Percentiles rank a stretch among this genome's conserved stretches.
Conservation (phyloP, 2,329 filamentous ascomycete species). For the Bipolaris zeicola region DNA sequence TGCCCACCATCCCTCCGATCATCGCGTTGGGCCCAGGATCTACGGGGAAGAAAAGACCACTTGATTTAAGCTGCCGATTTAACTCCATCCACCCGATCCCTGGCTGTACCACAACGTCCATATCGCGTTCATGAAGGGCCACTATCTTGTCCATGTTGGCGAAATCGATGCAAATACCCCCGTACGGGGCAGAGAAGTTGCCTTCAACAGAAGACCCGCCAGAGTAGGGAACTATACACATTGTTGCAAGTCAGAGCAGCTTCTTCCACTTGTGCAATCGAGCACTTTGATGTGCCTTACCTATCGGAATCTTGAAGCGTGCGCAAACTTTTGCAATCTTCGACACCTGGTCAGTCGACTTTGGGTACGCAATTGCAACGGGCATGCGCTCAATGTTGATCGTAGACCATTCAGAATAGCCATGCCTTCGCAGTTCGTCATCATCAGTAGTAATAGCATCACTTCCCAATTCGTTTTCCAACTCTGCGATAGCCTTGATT, state of each 20-base stretch:
- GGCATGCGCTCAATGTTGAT: not conserved
- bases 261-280: not conserved
- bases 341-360: not conserved
- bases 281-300: not conserved
- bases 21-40: constrained; percentile 89
- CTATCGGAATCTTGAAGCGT: not conserved
- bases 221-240: not conserved
- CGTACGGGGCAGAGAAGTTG: constrained; percentile 38
- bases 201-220: not conserved
- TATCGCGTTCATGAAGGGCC: constrained; percentile 71
- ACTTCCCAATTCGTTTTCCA: not conserved
- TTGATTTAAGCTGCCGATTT: constrained; percentile 75
- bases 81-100: constrained; percentile 85
- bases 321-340: not conserved
- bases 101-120: constrained; percentile 63
- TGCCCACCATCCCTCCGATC: constrained; percentile 89
- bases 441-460: not conserved
- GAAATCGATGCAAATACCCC: constrained; percentile 84
- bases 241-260: not conserved
- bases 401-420: not conserved
- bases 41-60: constrained; percentile 85
- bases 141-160: constrained; percentile 82
- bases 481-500: not conserved
- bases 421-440: not conserved
- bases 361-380: not conserved